Conservation (phyloP, 116 monocot species). For the Zostera marina region DNA sequence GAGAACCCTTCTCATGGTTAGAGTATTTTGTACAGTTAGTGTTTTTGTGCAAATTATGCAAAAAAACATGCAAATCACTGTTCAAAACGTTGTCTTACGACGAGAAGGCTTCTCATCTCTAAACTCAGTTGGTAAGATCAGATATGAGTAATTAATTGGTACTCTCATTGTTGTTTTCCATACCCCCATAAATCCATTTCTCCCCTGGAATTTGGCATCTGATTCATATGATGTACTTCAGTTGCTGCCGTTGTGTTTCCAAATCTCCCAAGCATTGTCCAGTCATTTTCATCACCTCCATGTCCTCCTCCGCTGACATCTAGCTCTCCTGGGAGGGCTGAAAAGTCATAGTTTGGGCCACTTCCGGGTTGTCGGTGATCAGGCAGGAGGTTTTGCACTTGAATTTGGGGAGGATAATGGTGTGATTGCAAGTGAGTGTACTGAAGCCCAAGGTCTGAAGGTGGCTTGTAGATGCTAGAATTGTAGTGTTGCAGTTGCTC, state of each 20-base stretch:
- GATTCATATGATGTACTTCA: constrained; percentile 9
- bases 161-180: constrained; percentile 6
- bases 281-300: constrained; percentile 5
- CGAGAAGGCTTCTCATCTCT: no score
- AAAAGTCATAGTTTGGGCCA: constrained; percentile 12
- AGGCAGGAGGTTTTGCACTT: constrained; percentile 16
- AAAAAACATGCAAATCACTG: background rate
- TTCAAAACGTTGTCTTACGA: no score
- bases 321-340: constrained; percentile 11
- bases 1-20: no score
- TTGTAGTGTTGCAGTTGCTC: constrained; percentile 3
- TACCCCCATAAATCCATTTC: constrained; percentile 26
- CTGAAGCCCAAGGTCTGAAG: constrained; percentile 7
- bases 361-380: constrained; percentile 7
- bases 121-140: no score
- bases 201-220: constrained; percentile 6
- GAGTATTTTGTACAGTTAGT: no score
- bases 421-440: constrained; percentile 7
- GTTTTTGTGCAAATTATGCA: background rate
- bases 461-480: background rate
- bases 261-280: constrained; percentile 16
- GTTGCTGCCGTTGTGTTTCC: background rate
- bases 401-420: constrained; percentile 8
- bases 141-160: no score
- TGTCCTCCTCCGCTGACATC: background rate